phyloP scores from a whole-genome alignment of 139 green algal genomes.

The Choricystis sp. region DNA sequence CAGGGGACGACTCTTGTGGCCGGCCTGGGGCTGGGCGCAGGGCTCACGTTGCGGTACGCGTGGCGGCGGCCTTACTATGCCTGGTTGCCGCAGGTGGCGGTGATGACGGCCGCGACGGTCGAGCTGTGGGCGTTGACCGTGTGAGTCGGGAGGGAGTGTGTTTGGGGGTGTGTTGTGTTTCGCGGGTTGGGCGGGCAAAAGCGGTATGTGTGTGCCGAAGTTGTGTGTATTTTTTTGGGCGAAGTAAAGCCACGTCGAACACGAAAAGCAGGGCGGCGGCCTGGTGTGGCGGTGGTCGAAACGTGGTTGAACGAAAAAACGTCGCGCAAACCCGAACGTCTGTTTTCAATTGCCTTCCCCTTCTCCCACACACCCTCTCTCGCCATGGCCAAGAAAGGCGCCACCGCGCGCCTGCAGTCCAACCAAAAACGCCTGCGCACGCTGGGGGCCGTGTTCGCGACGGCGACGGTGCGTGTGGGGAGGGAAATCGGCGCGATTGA shows the following conservation, averaged over 20 bases:
- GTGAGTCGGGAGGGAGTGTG: too few relatives aligned
- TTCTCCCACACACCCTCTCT: not conserved
- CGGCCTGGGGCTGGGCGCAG: slow-evolving; percentile 12
- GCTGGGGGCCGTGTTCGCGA: not conserved
- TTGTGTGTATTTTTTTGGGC: not conserved
- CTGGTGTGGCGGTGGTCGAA: too few relatives aligned
- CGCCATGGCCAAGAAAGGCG: not conserved
- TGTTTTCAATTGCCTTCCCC: too few relatives aligned
- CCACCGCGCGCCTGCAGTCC: not conserved
- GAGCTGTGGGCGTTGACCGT: slow-evolving; percentile 35
- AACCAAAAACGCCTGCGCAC: not conserved
- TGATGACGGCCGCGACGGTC: slow-evolving; percentile 19
- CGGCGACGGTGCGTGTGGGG: not conserved
- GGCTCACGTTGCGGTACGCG: slow-evolving; percentile 22
- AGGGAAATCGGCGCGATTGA: too few relatives aligned
- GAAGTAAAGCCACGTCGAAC: not conserved
- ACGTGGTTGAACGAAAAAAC: too few relatives aligned
- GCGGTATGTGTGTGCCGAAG: not conserved
- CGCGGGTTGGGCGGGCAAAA: not conserved
- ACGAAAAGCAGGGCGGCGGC: not conserved
- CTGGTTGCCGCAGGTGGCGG: slow-evolving; percentile 11
- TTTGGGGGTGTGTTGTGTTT: not conserved
- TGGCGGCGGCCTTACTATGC: slow-evolving; percentile 16
- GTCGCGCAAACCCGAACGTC: too few relatives aligned
- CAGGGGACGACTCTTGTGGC: slow-evolving; percentile 22